Evolutionary conservation across 1,284 basidiomycete genomes (phyloP), one percentile per base, ranked within the genome.

Genomic region (Phellopilus nigrolimitatus): DNA sequence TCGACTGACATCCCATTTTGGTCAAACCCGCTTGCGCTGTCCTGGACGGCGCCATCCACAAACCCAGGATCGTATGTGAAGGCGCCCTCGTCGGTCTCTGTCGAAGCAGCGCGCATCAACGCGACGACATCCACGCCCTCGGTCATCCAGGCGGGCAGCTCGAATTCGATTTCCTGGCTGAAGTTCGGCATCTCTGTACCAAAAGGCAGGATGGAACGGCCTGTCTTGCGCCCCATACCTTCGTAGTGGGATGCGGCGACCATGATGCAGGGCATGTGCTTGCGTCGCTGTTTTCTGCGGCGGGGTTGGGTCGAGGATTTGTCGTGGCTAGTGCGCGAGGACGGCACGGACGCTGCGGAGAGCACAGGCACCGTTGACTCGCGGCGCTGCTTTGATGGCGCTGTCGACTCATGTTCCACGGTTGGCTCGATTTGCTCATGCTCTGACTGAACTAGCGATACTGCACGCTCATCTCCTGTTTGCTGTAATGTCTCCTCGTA

Each of bases 201-300:
- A 28, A 56, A 56, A 13, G 54, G 45, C 28, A 47, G 42, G 5
- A 56, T 34, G 15, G 45, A 25, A 6, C 54, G 44, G 9, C 37
- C 33, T 13, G 49, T 49, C 31, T 44, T 52, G 30, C 39, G 46
- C 3, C 48, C 49, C 5, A 46, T 37, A 7, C 30, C 52, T 17
- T 25, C 50, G 39, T 56, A 52, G 40, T 52, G 46, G n/a, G 28
- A 41, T 22, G 54, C 45, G n/a, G 37, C 24, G 7, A 36, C 50
- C 15, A 56, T 17, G 21, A 56, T 49, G 37, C 24, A 34, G 31
- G 31, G 46, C 39, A 33, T 21, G 9, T 21, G 43, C 13, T 22
- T 37, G 39, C 19, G 22, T 36, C 30, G 42, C 7, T 22, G 8
- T 34, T 27, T 21, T 42, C 3, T 28, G 24, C 37, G 34, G 13